Evolutionary conservation across 371 early-diverging fungal species (phyloP).

Genomic region (Choanephora cucurbitarum): DNA sequence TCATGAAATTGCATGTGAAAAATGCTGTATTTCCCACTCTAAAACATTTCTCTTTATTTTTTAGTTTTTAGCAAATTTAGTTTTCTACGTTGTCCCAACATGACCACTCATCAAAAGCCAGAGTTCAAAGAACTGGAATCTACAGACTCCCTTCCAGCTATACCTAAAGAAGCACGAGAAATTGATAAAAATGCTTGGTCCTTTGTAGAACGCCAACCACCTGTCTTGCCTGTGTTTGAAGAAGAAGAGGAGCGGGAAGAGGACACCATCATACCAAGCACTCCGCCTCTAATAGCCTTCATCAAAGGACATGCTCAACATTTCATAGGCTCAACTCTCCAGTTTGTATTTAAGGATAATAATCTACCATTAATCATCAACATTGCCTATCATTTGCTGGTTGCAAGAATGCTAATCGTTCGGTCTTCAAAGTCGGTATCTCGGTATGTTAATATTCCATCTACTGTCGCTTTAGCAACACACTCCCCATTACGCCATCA

Average conservation of each 20-base stretch:
- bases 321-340: conserved; percentile 18
- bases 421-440: conserved; percentile 22
- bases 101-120: background rate
- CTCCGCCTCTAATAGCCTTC: conserved; percentile 27
- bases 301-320: conserved; percentile 30
- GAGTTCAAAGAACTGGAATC: background rate
- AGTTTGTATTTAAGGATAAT: conserved; percentile 44
- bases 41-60: conserved; percentile 1
- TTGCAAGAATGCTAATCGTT: conserved; percentile 32
- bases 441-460: conserved; percentile 19
- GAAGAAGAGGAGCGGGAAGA: background rate
- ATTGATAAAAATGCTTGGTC: background rate
- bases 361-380: conserved; percentile 43
- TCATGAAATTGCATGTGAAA: background rate
- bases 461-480: conserved; percentile 7
- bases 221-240: conserved; percentile 5
- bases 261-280: background rate
- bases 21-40: conserved; percentile 18
- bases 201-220: background rate
- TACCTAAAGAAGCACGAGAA: background rate
- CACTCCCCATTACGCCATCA: conserved; percentile 10
- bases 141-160: background rate
- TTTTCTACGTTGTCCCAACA: background rate
- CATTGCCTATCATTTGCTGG: conserved; percentile 33
- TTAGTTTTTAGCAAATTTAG: background rate